Evolutionary conservation across 441 rosid species (phyloP).

Genomic region (Populus hybrid): DNA sequence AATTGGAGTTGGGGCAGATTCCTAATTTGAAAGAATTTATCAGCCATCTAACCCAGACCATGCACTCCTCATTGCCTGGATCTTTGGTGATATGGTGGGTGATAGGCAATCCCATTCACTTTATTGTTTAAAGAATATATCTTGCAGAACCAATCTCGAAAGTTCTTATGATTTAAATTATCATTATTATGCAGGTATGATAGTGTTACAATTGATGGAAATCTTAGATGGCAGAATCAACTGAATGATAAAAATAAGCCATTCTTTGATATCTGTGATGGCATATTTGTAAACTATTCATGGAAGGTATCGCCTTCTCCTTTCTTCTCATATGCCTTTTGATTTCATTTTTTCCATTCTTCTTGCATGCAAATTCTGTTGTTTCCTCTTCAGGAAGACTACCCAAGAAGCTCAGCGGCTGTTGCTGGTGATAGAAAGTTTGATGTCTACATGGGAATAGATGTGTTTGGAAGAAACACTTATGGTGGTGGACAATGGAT

Average conservation of each 20-base stretch:
- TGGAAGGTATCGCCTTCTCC: slow-evolving; percentile 53
- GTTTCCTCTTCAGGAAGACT: slow-evolving; percentile 43
- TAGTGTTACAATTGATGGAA: slow-evolving; percentile 61
- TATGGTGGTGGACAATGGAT: slow-evolving; percentile 87
- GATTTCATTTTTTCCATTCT: neutral
- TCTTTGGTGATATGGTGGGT: slow-evolving; percentile 79
- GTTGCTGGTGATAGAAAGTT: slow-evolving; percentile 70
- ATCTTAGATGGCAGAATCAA: slow-evolving; percentile 68
- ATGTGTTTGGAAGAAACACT: slow-evolving; percentile 75
- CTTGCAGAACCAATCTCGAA: neutral
- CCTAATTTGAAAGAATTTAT: slow-evolving; percentile 64
- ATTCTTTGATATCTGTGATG: slow-evolving; percentile 81
- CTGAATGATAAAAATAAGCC: slow-evolving; percentile 69
- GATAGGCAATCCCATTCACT: neutral
- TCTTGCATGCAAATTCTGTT: slow-evolving; percentile 1
- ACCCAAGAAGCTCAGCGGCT: slow-evolving; percentile 63
- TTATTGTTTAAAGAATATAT: neutral
- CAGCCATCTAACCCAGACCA: slow-evolving; percentile 55
- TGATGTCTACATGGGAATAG: slow-evolving; percentile 94
- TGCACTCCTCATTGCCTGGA: slow-evolving; percentile 67
- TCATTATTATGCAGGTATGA: slow-evolving; percentile 60
- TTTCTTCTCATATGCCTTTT: neutral
- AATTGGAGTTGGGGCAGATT: slow-evolving; percentile 44
- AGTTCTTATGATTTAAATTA: neutral
- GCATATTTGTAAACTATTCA: slow-evolving; percentile 70